phyloP scores from a whole-genome alignment of 1,284 basidiomycete genomes.

The Lentinus polychrous region DNA sequence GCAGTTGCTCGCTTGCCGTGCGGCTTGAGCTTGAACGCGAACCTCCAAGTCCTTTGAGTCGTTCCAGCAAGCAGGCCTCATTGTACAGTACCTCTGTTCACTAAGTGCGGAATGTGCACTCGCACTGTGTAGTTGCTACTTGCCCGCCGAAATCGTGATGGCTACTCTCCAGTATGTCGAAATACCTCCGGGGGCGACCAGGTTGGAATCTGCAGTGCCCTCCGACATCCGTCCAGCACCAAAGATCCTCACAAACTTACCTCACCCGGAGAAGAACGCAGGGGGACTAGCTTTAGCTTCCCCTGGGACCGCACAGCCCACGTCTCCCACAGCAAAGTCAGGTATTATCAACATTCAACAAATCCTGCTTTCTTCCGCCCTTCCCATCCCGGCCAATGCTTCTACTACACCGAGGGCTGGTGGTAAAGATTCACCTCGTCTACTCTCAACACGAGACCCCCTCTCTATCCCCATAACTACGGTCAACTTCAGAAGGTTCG shows the following conservation, averaged over 20 bases:
- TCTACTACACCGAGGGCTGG: conserved; percentile 19
- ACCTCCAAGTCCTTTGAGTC: too few species aligned
- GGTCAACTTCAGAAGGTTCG: conserved; percentile 67
- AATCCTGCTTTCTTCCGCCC: conserved; percentile 26
- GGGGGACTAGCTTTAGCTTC: conserved; percentile 23
- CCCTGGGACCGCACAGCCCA: conserved; percentile 13
- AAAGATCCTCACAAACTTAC: conserved; percentile 39
- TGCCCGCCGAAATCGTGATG: conserved; percentile 19
- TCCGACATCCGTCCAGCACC: conserved; percentile 32
- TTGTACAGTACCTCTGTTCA: too few species aligned
- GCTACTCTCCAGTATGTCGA: conserved; percentile 46
- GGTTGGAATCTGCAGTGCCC: conserved; percentile 28
- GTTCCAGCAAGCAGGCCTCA: too few species aligned
- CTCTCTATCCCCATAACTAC: conserved; percentile 68
- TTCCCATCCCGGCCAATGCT: conserved; percentile 25
- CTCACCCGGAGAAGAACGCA: conserved; percentile 26
- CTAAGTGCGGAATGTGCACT: too few species aligned
- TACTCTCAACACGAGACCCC: conserved; percentile 49
- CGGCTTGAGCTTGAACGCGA: too few species aligned
- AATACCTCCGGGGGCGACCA: conserved; percentile 39
- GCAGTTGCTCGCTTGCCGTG: too few species aligned
- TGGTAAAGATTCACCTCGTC: conserved; percentile 19
- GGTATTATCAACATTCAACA: conserved; percentile 25
- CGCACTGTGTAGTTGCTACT: too few species aligned
- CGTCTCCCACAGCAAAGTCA: conserved; percentile 14